Evolutionary conservation across 2,329 filamentous ascomycete species (phyloP).

Genomic region (Fusarium sterilihyphosum): DNA sequence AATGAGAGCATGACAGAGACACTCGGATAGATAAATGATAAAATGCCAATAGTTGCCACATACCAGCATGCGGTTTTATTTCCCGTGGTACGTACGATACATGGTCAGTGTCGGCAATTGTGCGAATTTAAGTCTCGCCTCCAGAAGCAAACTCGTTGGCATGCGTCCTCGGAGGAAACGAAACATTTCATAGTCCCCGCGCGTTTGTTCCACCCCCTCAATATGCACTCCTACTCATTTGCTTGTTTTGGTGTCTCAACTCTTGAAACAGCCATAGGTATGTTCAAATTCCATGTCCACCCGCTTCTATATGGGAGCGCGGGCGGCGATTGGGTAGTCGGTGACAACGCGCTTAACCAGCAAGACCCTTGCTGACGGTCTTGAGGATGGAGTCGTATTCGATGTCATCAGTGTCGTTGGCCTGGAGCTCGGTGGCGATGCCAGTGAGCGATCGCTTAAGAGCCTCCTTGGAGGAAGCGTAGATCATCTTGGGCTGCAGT

Average conservation of each 20-base stretch:
- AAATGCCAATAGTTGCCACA: conserved; percentile 41
- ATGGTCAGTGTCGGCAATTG: conserved; percentile 45
- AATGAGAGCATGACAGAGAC: conserved; percentile 19
- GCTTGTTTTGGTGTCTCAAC: conserved; percentile 39
- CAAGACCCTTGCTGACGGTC: conserved; percentile 71
- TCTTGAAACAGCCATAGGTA: conserved; percentile 43
- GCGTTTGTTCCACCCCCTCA: conserved; percentile 27
- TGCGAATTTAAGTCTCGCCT: conserved; percentile 42
- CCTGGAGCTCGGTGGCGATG: conserved; percentile 80
- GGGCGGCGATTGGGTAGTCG: conserved; percentile 17
- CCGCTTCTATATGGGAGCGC: conserved; percentile 33
- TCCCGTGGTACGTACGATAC: conserved; percentile 45
- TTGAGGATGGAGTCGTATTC: conserved; percentile 78
- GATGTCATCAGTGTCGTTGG: conserved; percentile 85
- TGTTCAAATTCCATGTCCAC: conserved; percentile 40
- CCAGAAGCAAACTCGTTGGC: conserved; percentile 38
- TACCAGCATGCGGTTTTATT: conserved; percentile 45
- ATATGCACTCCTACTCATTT: conserved; percentile 43
- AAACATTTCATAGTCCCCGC: conserved; percentile 29
- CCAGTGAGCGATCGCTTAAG: conserved; percentile 83
- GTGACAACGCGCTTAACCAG: conserved; percentile 51
- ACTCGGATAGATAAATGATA: conserved; percentile 27
- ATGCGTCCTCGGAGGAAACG: conserved; percentile 28
- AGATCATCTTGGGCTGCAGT: conserved; percentile 83
- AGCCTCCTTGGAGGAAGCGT: conserved; percentile 88